phyloP scores from a whole-genome alignment of 768 basidiomycete genomes.

The Tricholomella constricta region DNA sequence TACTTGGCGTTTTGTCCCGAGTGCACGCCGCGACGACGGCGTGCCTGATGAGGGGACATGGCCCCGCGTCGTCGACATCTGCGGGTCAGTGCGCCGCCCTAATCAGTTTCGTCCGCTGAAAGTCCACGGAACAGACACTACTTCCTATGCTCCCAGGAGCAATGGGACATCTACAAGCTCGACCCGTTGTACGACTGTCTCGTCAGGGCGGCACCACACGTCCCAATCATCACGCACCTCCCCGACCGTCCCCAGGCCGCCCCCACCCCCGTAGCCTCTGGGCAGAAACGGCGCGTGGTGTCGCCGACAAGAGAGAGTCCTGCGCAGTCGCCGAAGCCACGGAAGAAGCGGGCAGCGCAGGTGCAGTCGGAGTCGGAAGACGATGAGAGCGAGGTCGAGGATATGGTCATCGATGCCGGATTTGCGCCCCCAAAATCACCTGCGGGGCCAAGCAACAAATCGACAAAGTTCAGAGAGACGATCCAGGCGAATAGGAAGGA shows the following conservation, averaged over 20 bases:
- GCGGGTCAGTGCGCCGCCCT: slow-evolving; percentile 54
- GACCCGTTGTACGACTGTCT: slow-evolving; percentile 73
- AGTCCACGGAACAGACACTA: slow-evolving; percentile 39
- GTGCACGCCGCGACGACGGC: slow-evolving; percentile 57
- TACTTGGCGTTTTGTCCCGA: slow-evolving; percentile 80
- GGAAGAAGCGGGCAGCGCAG: slow-evolving; percentile 3
- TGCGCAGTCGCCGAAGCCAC: slow-evolving; percentile 1
- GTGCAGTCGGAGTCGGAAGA: slow-evolving; percentile 22
- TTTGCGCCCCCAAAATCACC: slow-evolving; percentile 18
- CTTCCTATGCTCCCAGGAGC: slow-evolving; percentile 63
- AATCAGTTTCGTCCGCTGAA: slow-evolving; percentile 4
- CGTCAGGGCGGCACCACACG: slow-evolving; percentile 46
- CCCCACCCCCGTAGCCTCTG: slow-evolving; percentile 13
- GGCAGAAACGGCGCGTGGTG: slow-evolving; percentile 18
- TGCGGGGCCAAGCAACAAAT: slow-evolving; percentile 16
- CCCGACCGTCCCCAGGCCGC: slow-evolving; percentile 14
- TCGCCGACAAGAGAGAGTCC: slow-evolving; percentile 11
- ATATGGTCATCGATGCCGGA: slow-evolving; percentile 49
- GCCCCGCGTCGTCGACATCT: slow-evolving; percentile 67
- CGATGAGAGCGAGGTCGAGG: slow-evolving; percentile 50
- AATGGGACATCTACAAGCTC: slow-evolving; percentile 87
- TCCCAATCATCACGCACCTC: slow-evolving; percentile 35
- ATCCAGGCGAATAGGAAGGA: slow-evolving; percentile 34
- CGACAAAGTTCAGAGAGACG: slow-evolving; percentile 32
- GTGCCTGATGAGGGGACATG: slow-evolving; percentile 68